phyloP scores from a whole-genome alignment of 2,329 filamentous ascomycete species.

The Apiospora malaysiana region DNA sequence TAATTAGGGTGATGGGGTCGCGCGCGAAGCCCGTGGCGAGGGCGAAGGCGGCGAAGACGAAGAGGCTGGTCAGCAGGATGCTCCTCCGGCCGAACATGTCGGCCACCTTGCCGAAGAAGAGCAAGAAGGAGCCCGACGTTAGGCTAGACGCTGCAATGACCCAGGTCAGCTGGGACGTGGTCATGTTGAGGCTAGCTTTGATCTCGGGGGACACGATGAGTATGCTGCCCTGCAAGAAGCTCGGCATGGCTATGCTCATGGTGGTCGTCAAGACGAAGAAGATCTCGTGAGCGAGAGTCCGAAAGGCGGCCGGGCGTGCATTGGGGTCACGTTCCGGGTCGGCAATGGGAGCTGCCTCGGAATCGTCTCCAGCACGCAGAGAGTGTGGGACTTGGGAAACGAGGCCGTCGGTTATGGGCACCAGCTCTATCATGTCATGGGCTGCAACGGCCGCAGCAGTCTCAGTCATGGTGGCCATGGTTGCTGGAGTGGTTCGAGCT shows the following conservation, averaged over 20 bases:
- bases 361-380: neutral
- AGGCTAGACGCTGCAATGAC: constrained; percentile 67
- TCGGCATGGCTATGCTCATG: constrained; percentile 68
- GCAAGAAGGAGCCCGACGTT: constrained; percentile 67
- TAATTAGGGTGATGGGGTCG: constrained; percentile 62
- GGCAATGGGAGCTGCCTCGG: neutral
- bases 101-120: constrained; percentile 69
- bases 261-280: constrained; percentile 71
- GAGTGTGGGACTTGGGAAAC: neutral
- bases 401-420: neutral
- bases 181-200: constrained; percentile 65
- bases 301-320: constrained; percentile 63
- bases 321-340: constrained; percentile 4
- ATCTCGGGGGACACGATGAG: constrained; percentile 69
- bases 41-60: constrained; percentile 61
- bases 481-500: neutral
- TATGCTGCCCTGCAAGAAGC: constrained; percentile 63
- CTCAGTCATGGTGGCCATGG: neutral
- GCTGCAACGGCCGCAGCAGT: neutral
- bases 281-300: constrained; percentile 65
- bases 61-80: constrained; percentile 66
- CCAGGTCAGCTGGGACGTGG: constrained; percentile 70
- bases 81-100: constrained; percentile 69
- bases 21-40: constrained; percentile 65
- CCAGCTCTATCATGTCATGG: neutral